Percentiles rank a stretch among this genome's conserved stretches.
Evolutionary conservation across 1,139 yeast species (phyloP).

Genomic region (Lodderomyces margitis): DNA sequence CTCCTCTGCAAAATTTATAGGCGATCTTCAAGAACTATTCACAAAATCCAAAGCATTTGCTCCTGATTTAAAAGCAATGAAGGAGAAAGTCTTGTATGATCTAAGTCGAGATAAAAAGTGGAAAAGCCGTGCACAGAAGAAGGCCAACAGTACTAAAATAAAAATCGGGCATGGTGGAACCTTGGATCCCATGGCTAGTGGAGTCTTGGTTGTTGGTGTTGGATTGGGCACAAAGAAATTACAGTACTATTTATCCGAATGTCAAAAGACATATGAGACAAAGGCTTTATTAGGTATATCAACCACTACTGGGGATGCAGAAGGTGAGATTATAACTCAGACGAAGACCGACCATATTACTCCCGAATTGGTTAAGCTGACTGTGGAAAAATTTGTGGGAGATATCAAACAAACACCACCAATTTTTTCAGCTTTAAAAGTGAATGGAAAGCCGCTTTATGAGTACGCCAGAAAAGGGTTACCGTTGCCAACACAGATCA

Average conservation of each 20-base stretch:
- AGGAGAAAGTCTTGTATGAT: constrained; percentile 29
- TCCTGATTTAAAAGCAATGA: constrained; percentile 47
- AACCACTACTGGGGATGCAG: constrained; percentile 92
- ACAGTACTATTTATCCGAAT: constrained; percentile 66
- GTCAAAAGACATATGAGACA: constrained; percentile 77
- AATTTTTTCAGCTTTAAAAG: constrained; percentile 86
- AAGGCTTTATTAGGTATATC: constrained; percentile 84
- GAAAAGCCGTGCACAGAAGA: constrained; percentile 43
- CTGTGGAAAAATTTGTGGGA: constrained; percentile 69
- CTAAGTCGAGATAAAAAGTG: constrained; percentile 46
- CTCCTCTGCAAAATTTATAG: constrained; percentile 73
- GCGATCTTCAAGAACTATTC: constrained; percentile 61
- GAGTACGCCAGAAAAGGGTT: constrained; percentile 91
- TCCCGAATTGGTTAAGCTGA: constrained; percentile 46
- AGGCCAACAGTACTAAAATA: constrained; percentile 52
- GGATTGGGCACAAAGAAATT: constrained; percentile 86
- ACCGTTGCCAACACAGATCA: constrained; percentile 79
- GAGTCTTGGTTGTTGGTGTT: constrained; percentile 87
- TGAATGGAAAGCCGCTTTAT: constrained; percentile 91
- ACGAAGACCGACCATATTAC: constrained; percentile 60
- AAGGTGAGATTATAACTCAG: constrained; percentile 72
- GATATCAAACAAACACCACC: constrained; percentile 90
- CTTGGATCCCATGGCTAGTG: constrained; percentile 90
- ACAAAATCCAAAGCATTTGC: constrained; percentile 60
- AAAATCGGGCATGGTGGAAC: constrained; percentile 99